Evolutionary conservation across 805 yeast species (phyloP).

Genomic region (Torulaspora microellipsoides): DNA sequence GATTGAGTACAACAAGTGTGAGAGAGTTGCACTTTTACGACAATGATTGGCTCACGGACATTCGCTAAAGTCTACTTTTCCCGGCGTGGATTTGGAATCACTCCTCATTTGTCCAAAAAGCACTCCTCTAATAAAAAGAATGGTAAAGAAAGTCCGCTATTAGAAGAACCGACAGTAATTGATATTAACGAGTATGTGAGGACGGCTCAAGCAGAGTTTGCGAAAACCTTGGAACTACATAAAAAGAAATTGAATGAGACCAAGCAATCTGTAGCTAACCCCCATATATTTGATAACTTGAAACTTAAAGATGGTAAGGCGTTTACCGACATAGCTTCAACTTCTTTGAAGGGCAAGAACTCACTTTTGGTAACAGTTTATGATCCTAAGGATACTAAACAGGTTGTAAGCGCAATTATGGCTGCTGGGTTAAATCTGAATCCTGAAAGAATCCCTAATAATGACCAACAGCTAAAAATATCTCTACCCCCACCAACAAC

Average conservation of each 20-base stretch:
- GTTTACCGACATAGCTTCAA: slow-evolving; percentile 65
- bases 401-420: slow-evolving; percentile 64
- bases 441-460: slow-evolving; percentile 71
- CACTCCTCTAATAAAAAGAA: slow-evolving; percentile 11
- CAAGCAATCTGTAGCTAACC: slow-evolving; percentile 66
- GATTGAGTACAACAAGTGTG: too few species aligned
- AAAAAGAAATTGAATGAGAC: slow-evolving; percentile 54
- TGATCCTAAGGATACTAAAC: slow-evolving; percentile 71
- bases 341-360: slow-evolving; percentile 62
- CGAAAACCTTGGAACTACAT: slow-evolving; percentile 47
- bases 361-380: slow-evolving; percentile 74
- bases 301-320: slow-evolving; percentile 44
- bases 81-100: slow-evolving; percentile 7
- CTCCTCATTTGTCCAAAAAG: slow-evolving; percentile 10
- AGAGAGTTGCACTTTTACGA: too few species aligned
- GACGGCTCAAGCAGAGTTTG: slow-evolving; percentile 35
- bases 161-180: slow-evolving; percentile 12
- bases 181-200: slow-evolving; percentile 15
- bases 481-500: slow-evolving; percentile 71
- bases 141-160: slow-evolving; percentile 10
- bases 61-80: neutral
- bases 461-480: slow-evolving; percentile 68
- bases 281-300: slow-evolving; percentile 59
- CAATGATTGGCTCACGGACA: neutral
- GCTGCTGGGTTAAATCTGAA: slow-evolving; percentile 68